These are phyloP conservation scores for Fusarium napiforme DNA, from an alignment of 2,329 filamentous ascomycete genomes.

Conservation along the genomic window DNA sequence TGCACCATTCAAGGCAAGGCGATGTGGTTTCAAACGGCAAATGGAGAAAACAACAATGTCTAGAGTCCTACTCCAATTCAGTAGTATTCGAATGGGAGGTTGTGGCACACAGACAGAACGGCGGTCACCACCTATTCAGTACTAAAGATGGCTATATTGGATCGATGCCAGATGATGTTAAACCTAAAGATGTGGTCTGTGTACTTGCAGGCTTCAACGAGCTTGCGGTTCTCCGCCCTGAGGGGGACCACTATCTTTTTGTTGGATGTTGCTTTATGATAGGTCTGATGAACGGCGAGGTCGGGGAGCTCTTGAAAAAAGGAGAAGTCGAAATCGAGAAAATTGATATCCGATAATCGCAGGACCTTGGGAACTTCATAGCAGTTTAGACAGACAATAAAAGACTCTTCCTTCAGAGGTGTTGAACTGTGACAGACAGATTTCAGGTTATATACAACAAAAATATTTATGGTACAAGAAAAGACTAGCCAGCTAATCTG, in stretches of 20 bases:
- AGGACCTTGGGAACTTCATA: no score
- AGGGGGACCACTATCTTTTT: neutral
- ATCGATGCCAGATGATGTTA: neutral
- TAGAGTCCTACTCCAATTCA: no score
- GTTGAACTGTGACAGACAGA: no score
- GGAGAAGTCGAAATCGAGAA: neutral
- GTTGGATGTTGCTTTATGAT: neutral
- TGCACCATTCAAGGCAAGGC: no score
- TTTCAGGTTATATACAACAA: neutral
- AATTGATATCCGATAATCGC: neutral
- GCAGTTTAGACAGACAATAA: neutral
- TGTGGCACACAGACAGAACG: no score
- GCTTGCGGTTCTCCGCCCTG: neutral
- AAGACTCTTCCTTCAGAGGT: no score
- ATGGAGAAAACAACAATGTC: no score
- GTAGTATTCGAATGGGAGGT: no score
- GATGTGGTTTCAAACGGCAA: no score
- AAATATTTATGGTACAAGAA: neutral
- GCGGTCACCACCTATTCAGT: no score
- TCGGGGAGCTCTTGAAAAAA: neutral
- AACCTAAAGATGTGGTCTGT: neutral
- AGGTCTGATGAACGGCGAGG: neutral
- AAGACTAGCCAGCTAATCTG: neutral
- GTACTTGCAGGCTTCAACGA: fast-evolving
- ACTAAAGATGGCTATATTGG: neutral